Conservation (phyloP, 2,329 filamentous ascomycete species). For the Pseudocercospora eumusae region DNA sequence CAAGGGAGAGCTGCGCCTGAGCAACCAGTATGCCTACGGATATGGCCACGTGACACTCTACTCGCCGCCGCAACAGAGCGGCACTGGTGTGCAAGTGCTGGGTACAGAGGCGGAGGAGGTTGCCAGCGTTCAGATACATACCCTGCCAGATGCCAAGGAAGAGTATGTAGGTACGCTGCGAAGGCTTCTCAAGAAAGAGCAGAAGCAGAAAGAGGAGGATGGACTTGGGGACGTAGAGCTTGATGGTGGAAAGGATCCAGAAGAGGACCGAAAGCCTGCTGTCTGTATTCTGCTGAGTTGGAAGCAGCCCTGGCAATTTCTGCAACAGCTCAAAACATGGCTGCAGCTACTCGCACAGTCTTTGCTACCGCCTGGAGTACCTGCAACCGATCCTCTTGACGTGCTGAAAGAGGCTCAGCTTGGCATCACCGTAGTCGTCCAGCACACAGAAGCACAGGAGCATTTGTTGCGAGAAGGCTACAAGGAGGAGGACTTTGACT, state of each 20-base stretch:
- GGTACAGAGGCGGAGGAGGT: constrained; percentile 39
- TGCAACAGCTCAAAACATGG: constrained; percentile 86
- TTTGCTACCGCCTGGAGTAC: constrained; percentile 68
- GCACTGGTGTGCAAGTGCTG: constrained; percentile 31
- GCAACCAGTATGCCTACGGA: constrained; percentile 40
- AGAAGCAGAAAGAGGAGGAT: constrained; percentile 16
- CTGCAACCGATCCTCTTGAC: constrained; percentile 65
- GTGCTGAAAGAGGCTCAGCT: constrained; percentile 88
- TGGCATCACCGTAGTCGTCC: constrained; percentile 90
- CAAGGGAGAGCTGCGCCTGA: constrained; percentile 37
- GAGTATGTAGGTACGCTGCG: constrained; percentile 36
- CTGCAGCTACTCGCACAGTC: constrained; percentile 75
- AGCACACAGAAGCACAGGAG: constrained; percentile 93
- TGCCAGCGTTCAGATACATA: constrained; percentile 38
- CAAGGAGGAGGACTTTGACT: constrained; percentile 96
- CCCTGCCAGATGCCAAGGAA: constrained; percentile 35
- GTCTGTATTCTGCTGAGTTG: constrained; percentile 92
- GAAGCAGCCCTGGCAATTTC: constrained; percentile 90
- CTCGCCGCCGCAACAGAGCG: constrained; percentile 34
- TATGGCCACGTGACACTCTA: constrained; percentile 40
- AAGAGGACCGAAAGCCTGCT: constrained; percentile 25
- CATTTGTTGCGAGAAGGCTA: constrained; percentile 85
- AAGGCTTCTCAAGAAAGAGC: constrained; percentile 30
- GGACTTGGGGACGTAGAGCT: constrained; percentile 14
- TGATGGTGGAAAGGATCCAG: constrained; percentile 14